Conservation (phyloP, 2,329 filamentous ascomycete genomes). For the Penicillium concentricum region DNA sequence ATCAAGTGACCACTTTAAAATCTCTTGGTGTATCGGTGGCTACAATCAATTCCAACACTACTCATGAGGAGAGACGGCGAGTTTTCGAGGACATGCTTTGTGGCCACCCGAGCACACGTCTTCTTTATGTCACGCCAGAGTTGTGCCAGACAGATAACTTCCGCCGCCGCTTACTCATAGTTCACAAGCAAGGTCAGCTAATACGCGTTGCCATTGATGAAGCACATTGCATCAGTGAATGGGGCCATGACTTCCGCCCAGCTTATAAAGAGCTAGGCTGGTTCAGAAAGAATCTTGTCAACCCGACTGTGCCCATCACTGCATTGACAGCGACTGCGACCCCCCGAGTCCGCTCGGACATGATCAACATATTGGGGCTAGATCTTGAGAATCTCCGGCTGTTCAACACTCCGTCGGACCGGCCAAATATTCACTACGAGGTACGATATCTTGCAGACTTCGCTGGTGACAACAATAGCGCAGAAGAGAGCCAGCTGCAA, state of each 20-base stretch:
- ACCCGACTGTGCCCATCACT: constrained; percentile 84
- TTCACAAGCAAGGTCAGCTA: constrained; percentile 80
- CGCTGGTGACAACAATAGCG: constrained; percentile 28
- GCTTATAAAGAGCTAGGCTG: constrained; percentile 84
- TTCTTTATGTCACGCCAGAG: constrained; percentile 93
- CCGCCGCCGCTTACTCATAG: constrained; percentile 68
- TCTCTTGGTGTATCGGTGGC: constrained; percentile 74
- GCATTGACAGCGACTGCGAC: constrained; percentile 93
- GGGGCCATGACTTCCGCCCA: constrained; percentile 95
- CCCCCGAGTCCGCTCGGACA: constrained; percentile 73
- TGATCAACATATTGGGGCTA: constrained; percentile 72
- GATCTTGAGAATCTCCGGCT: constrained; percentile 62
- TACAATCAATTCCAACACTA: constrained; percentile 82
- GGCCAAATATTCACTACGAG: constrained; percentile 87
- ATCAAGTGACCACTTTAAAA: constrained; percentile 81
- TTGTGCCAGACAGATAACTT: constrained; percentile 77
- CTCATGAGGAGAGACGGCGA: constrained; percentile 60
- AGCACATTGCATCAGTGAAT: constrained; percentile 96
- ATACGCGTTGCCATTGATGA: constrained; percentile 87
- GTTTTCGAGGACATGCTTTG: constrained; percentile 82
- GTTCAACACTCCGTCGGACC: constrained; percentile 80
- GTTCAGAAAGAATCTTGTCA: constrained; percentile 65
- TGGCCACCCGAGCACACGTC: constrained; percentile 76
- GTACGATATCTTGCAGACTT: constrained; percentile 60
- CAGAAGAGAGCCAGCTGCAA: constrained; percentile 65